phyloP scores from a whole-genome alignment of 208 protist genomes.

The Spongospora subterranea region DNA sequence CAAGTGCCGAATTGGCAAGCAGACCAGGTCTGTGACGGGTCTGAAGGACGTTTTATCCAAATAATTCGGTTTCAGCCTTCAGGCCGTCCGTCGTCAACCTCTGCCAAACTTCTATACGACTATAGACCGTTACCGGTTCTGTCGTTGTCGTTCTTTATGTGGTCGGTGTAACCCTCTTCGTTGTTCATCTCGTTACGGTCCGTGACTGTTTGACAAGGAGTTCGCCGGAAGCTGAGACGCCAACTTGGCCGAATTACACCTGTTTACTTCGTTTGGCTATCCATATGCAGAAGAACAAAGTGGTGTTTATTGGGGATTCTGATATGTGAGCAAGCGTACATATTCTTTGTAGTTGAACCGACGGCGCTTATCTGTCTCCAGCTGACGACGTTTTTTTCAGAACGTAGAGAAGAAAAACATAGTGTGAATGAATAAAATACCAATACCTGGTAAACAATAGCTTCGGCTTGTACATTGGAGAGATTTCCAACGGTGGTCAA shows the following conservation, averaged over 20 bases:
- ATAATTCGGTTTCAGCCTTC: no score
- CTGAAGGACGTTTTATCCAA: no score
- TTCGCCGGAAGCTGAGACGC: not conserved
- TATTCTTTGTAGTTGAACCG: slow-evolving; percentile 29
- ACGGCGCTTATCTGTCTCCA: not conserved
- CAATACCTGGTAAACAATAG: slow-evolving; percentile 43
- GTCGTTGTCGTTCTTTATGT: not conserved
- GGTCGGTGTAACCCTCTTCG: not conserved
- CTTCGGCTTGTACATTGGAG: not conserved
- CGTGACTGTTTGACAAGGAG: not conserved
- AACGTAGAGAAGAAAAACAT: not conserved
- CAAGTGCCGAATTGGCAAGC: no score
- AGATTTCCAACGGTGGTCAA: not conserved
- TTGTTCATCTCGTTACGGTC: not conserved
- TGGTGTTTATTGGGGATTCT: not conserved
- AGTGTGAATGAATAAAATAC: no score
- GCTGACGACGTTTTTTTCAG: slow-evolving; percentile 4
- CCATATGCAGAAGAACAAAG: not conserved
- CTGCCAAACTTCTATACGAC: no score
- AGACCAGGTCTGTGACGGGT: no score
- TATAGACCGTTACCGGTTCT: no score
- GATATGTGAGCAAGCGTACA: not conserved
- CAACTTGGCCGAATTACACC: not conserved
- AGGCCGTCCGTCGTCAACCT: no score
- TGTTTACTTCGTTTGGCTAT: not conserved